Base-by-base conservation (phyloP, 23 red algal species). In the Gracilaria caudata region DNA sequence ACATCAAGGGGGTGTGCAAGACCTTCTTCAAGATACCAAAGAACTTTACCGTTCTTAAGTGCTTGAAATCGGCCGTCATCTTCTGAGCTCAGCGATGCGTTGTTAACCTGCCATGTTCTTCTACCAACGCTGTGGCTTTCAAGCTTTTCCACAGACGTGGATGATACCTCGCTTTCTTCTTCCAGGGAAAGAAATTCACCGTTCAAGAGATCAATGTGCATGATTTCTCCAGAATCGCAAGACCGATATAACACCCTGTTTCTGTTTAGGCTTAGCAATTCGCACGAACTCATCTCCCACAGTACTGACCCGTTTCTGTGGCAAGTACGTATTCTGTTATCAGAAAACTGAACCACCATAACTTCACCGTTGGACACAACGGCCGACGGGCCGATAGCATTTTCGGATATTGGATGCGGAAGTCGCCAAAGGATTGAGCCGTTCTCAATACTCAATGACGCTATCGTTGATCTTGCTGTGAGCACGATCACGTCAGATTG, bases 11-110 rank as follows among this genome's bases (percentile, higher is more conserved):
- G n/a, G 71, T 84, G 80, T 11, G 80, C 28, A 63, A 84, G 25
- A 16, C 80, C 80, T 55, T 84, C 80, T 11, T 84, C 80, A 25
- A 28, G 36, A 51, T 47, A 11, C 80, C 80, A 84, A 38, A 68
- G 25, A 38, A 70, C 25, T 84, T 55, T 14, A 14, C 57, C 59
- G 9, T 70, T 37, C 53, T n/a, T 55, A 7, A 47, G 28, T 6
- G 57, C 43, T 70, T 53, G 13, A 66, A 84, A 41, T 45, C 60
- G 36, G 9, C 80, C 80, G 37, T 84, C 80, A 51, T n/a, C 38
- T 47, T 21, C 7, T n/a, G 63, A 84, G 4, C 1, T 53, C 1
- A 84, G 23, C 8, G 38, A 10, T 71, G 23, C n/a, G 13, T 68
- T 24, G 17, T 55, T 8, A 28, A 68, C n/a, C 26, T 55, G 38